Evolutionary conservation across 306 rosid species (phyloP), one percentile per base, ranked within the genome.

Genomic region (Quercus agrifolia): DNA sequence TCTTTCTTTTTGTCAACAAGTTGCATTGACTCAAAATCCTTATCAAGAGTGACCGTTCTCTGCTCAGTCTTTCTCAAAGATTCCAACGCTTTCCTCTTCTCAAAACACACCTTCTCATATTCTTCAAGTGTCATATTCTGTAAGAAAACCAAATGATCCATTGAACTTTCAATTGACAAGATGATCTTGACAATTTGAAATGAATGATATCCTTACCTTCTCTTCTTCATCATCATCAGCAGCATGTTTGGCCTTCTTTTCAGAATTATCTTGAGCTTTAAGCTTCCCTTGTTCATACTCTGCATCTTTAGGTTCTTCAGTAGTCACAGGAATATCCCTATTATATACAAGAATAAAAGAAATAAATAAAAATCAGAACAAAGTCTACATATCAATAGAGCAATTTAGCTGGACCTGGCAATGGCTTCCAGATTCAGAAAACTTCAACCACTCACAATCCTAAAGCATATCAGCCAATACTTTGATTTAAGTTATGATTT

Each of bases 61-160:
- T 33, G 49, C 71, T 31, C 71, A 1, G 49, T 7, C 49, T 7
- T 66, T 6, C 44, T 31, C 35, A 33, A 66, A 17, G 71, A n/a
- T 66, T 66, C 71, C 71, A 66, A 31, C 1, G 51, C 71, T 44
- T 66, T 66, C 71, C 71, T 66, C 71, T 66, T 66, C 19, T 66
- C 71, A 19, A 31, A 8, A 18, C 18, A 5, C 15, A 66, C 49
- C 71, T 66, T 66, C 71, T 66, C 71, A 31, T 66, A 66, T 66
- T 66, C 71, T 18, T 66, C 71, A 3, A 31, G 71, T 30, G 71
- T 66, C 71, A 66, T 66, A 7, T 66, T 21, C 71, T 66, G 46
- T 66, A 66, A 66, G 49, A 61, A 25, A 49, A 23, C 49, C 71
- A 66, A 66, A 66, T 13, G 14, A 66, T 66, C 19, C 71, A 31